phyloP scores from a whole-genome alignment of 2,329 filamentous ascomycete species.

The Scedosporium dehoogii region DNA sequence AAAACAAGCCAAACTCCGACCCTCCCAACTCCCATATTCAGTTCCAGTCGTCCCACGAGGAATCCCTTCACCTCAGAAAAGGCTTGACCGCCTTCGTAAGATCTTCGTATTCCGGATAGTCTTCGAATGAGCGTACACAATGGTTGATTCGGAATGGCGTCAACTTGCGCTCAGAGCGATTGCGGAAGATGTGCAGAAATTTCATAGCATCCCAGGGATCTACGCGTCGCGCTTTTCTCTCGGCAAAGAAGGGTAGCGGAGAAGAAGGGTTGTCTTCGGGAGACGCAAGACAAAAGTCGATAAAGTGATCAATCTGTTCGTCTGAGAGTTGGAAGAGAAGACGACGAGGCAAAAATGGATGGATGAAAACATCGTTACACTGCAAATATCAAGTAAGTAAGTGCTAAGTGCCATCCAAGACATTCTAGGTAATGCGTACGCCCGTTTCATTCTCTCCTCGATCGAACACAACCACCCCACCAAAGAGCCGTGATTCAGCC shows the following conservation, averaged over 20 bases:
- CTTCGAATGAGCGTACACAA: neutral
- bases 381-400: neutral
- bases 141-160: neutral
- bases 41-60: too few relatives aligned
- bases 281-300: neutral
- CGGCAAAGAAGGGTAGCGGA: neutral
- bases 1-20: too few relatives aligned
- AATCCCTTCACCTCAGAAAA: too few relatives aligned
- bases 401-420: neutral
- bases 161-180: neutral
- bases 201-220: neutral
- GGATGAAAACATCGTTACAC: neutral
- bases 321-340: neutral
- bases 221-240: neutral
- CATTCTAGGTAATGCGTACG: constrained; percentile 4
- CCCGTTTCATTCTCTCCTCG: constrained; percentile 13
- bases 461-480: constrained; percentile 20
- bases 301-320: neutral
- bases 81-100: neutral
- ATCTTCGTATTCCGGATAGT: neutral
- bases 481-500: constrained; percentile 19
- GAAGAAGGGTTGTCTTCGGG: neutral
- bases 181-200: constrained; percentile 1
- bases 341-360: neutral
- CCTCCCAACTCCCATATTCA: too few relatives aligned